phyloP scores from a whole-genome alignment of 345 rosid genomes.

The Pistacia vera region DNA sequence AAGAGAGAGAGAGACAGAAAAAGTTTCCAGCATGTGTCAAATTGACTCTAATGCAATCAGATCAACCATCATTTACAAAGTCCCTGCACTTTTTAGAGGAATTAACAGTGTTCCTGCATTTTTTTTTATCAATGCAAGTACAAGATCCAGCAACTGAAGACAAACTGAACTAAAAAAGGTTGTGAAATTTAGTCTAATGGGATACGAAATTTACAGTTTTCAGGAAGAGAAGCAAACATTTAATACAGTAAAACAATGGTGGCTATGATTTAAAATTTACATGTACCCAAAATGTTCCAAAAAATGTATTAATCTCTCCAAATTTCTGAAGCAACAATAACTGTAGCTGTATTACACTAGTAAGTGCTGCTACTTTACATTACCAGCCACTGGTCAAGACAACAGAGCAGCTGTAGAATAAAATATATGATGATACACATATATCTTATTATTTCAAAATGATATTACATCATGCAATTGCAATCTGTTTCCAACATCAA shows the following conservation, averaged over 20 bases:
- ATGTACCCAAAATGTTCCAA: not conserved
- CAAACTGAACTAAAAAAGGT: too few relatives aligned
- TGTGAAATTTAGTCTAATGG: not conserved
- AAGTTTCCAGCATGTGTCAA: too few relatives aligned
- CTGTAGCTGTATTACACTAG: not conserved
- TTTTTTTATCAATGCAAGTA: too few relatives aligned
- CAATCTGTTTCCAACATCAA: not conserved
- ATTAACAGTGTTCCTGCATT: too few relatives aligned
- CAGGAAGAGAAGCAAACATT: not conserved
- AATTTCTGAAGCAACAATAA: not conserved
- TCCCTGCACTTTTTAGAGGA: too few relatives aligned
- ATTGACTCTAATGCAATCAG: too few relatives aligned
- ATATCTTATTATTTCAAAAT: not conserved
- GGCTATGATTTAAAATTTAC: not conserved
- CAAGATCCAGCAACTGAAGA: too few relatives aligned
- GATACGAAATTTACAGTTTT: not conserved
- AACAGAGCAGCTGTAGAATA: slow-evolving; percentile 3
- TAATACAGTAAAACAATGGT: slow-evolving; percentile 2
- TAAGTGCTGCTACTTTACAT: not conserved
- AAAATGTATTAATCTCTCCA: not conserved
- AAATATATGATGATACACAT: not conserved
- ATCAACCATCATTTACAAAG: too few relatives aligned
- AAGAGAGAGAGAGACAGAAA: too few relatives aligned
- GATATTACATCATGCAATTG: slow-evolving; percentile 4
- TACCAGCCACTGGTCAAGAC: not conserved